Evolutionary conservation across 805 yeast species (phyloP).

Genomic region (Kazachstania africana): DNA sequence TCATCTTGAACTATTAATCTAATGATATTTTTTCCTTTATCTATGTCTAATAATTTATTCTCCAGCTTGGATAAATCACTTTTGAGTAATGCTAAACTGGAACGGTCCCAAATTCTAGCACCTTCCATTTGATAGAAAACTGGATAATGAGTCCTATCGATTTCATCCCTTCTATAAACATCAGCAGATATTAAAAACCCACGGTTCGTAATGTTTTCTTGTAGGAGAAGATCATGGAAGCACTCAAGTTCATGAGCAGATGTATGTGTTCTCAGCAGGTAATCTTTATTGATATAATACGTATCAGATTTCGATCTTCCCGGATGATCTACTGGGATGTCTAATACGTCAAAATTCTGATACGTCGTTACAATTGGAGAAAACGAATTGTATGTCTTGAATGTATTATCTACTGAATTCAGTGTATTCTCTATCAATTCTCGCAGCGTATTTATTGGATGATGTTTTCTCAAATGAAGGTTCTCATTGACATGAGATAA

Average conservation of each 20-base stretch:
- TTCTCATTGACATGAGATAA: slow-evolving; percentile 56
- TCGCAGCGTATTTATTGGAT: slow-evolving; percentile 83
- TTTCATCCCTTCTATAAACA: slow-evolving; percentile 90
- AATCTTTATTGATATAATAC: slow-evolving; percentile 66
- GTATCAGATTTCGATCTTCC: slow-evolving; percentile 91
- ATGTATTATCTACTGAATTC: slow-evolving; percentile 55
- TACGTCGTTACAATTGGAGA: slow-evolving; percentile 70
- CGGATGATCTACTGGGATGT: slow-evolving; percentile 85
- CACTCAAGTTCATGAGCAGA: slow-evolving; percentile 94
- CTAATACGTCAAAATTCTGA: slow-evolving; percentile 85
- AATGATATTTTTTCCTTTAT: slow-evolving; percentile 15
- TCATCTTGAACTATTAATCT: slow-evolving; percentile 27
- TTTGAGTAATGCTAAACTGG: slow-evolving; percentile 34
- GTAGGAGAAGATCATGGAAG: slow-evolving; percentile 48
- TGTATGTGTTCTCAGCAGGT: slow-evolving; percentile 82
- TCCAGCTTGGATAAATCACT: slow-evolving; percentile 58
- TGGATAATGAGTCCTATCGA: slow-evolving; percentile 92
- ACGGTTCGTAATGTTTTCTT: slow-evolving; percentile 9
- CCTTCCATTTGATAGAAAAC: slow-evolving; percentile 98
- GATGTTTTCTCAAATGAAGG: slow-evolving; percentile 60
- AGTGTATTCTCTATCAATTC: slow-evolving; percentile 61
- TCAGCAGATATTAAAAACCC: slow-evolving; percentile 93
- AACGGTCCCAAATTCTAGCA: slow-evolving; percentile 69
- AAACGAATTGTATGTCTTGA: slow-evolving; percentile 52
- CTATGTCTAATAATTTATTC: slow-evolving; percentile 21